Evolutionary conservation across 108 stramenopile genomes (phyloP).

Genomic region (Tribonema minus): DNA sequence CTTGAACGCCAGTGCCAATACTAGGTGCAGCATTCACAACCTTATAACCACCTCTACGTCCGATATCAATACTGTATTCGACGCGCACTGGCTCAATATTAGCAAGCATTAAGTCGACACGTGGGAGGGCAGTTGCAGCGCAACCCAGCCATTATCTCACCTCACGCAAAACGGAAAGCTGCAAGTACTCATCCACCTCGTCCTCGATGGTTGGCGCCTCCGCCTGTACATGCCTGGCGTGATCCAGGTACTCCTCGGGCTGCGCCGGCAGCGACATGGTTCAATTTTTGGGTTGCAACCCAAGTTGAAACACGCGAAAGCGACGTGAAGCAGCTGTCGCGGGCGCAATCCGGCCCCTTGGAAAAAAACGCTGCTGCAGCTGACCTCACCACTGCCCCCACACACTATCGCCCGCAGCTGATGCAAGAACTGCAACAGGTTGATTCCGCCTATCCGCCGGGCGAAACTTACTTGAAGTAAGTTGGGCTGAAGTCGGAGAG

Average conservation of each 20-base stretch:
- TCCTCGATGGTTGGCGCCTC: conserved; percentile 25
- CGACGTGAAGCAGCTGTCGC: no score
- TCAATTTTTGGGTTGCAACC: no score
- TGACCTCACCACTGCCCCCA: no score
- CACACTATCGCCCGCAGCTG: no score
- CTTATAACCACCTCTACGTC: not conserved
- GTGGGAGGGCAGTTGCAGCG: no score
- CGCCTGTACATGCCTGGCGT: not conserved
- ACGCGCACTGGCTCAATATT: not conserved
- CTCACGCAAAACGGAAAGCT: conserved; percentile 4
- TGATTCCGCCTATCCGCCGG: no score
- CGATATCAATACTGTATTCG: not conserved
- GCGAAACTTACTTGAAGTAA: no score
- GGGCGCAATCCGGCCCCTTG: no score
- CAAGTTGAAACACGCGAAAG: no score
- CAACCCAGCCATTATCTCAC: not conserved
- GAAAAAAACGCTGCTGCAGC: no score
- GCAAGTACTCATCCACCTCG: conserved; percentile 30
- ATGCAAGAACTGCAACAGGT: no score
- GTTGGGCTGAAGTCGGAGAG: no score
- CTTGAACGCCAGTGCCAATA: not conserved
- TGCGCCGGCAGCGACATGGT: conserved; percentile 12
- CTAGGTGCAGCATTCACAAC: not conserved
- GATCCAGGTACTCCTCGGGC: conserved; percentile 17
- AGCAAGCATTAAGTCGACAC: not conserved